Percentiles rank a stretch among this genome's conserved stretches.
Evolutionary conservation across 768 basidiomycete genomes (phyloP).

Genomic region (Terana coerulea): DNA sequence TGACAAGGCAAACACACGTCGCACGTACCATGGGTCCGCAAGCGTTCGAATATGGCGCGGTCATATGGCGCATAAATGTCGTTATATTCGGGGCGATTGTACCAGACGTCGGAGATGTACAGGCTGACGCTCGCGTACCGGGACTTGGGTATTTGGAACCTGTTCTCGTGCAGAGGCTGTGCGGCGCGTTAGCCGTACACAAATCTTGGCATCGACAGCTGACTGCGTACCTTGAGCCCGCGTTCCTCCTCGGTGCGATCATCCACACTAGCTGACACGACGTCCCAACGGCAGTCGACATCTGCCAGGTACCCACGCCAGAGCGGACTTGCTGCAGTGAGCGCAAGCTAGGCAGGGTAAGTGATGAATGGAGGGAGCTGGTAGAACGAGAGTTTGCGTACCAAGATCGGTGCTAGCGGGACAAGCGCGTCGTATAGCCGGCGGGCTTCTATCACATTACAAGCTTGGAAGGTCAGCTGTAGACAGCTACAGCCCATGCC

Average conservation of each 20-base stretch:
- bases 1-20: constrained; percentile 1
- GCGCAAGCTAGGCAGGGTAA: constrained; percentile 79
- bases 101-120: constrained; percentile 85
- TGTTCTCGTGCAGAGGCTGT: constrained; percentile 74
- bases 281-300: constrained; percentile 98
- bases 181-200: not conserved
- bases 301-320: constrained; percentile 95
- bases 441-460: constrained; percentile 88
- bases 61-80: constrained; percentile 83
- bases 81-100: constrained; percentile 91
- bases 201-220: constrained; percentile 4
- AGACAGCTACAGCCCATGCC: constrained; percentile 99
- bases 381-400: constrained; percentile 31
- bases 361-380: too few species aligned
- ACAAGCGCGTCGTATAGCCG: constrained; percentile 95
- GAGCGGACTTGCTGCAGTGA: constrained; percentile 91
- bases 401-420: constrained; percentile 93
- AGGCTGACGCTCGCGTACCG: constrained; percentile 95
- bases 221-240: constrained; percentile 68
- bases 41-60: constrained; percentile 62
- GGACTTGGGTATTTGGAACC: constrained; percentile 88
- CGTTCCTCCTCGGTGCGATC: constrained; percentile 96
- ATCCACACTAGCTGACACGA: constrained; percentile 97
- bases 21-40: constrained; percentile 69
- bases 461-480: constrained; percentile 96